Percentiles rank a stretch among this genome's conserved stretches.
Evolutionary conservation across 257 asterid genomes (phyloP).

Genomic region (Solanum gandarillasii): DNA sequence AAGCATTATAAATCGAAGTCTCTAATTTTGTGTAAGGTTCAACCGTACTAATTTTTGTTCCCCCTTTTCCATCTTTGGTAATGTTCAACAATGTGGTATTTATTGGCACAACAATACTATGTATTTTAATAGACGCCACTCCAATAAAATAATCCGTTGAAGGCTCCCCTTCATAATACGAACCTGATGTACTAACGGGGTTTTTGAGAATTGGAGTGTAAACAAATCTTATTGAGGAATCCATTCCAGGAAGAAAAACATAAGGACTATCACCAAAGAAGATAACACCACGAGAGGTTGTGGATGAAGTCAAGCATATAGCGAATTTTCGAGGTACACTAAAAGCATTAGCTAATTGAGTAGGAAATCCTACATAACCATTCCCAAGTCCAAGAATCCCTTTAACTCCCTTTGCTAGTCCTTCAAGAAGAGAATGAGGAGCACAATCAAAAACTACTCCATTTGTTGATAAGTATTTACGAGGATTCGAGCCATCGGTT

Average conservation of each 20-base stretch:
- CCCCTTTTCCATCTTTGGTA: neutral
- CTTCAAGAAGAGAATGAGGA: neutral
- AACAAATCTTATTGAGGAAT: neutral
- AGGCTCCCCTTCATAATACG: constrained; percentile 4
- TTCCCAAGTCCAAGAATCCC: constrained; percentile 47
- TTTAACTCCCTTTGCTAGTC: neutral
- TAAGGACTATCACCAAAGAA: neutral
- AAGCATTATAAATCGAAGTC: neutral
- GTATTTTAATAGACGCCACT: neutral
- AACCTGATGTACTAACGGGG: constrained; percentile 17
- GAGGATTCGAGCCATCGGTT: neutral
- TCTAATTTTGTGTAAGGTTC: neutral
- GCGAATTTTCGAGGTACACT: constrained; percentile 20
- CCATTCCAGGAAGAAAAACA: neutral
- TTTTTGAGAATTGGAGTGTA: constrained; percentile 28
- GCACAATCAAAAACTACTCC: neutral
- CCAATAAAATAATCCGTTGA: constrained; percentile 36
- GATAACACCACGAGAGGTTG: constrained; percentile 10
- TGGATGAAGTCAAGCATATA: constrained; percentile 25
- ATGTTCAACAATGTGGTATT: neutral
- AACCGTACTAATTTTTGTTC: neutral
- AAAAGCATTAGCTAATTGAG: constrained; percentile 15
- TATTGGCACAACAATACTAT: neutral
- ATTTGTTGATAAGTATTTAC: neutral
- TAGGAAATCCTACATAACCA: constrained; percentile 14